Evolutionary conservation across 305 asterid species (phyloP).

Genomic region (Fraxinus baroniana): DNA sequence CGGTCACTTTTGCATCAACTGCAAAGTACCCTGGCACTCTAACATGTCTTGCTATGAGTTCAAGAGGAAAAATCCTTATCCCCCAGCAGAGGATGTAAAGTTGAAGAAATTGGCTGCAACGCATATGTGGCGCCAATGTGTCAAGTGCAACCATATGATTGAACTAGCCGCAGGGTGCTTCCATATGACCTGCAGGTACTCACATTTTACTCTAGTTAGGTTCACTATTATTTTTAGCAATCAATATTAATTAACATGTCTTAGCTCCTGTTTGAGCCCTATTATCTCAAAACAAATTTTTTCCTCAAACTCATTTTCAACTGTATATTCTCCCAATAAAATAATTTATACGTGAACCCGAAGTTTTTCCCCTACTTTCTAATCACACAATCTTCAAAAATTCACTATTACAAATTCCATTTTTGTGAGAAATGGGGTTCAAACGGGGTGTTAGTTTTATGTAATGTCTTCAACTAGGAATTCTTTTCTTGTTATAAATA

Average conservation of each 20-base stretch:
- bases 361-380: too few relatives aligned
- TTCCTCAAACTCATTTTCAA: too few relatives aligned
- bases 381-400: too few relatives aligned
- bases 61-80: slow-evolving; percentile 42
- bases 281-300: too few relatives aligned
- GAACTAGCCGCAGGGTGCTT: slow-evolving; percentile 82
- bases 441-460: background rate
- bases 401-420: too few relatives aligned
- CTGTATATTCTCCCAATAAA: too few relatives aligned
- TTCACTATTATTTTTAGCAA: background rate
- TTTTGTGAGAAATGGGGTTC: too few relatives aligned
- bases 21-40: slow-evolving; percentile 87
- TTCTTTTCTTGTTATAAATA: background rate
- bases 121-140: slow-evolving; percentile 80
- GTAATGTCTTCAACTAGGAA: slow-evolving; percentile 1
- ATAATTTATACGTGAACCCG: too few relatives aligned
- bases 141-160: slow-evolving; percentile 85
- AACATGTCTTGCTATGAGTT: slow-evolving; percentile 47
- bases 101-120: slow-evolving; percentile 61
- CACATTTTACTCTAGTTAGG: slow-evolving; percentile 7
- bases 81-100: slow-evolving; percentile 55
- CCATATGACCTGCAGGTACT: slow-evolving; percentile 95
- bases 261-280: background rate
- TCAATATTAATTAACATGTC: background rate
- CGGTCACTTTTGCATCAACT: slow-evolving; percentile 53